A percentile compares a stretch with the other conserved stretches of the same genome.
Conservation (phyloP, 495 filamentous ascomycete species). For the Aspergillus carlsbadensis region DNA sequence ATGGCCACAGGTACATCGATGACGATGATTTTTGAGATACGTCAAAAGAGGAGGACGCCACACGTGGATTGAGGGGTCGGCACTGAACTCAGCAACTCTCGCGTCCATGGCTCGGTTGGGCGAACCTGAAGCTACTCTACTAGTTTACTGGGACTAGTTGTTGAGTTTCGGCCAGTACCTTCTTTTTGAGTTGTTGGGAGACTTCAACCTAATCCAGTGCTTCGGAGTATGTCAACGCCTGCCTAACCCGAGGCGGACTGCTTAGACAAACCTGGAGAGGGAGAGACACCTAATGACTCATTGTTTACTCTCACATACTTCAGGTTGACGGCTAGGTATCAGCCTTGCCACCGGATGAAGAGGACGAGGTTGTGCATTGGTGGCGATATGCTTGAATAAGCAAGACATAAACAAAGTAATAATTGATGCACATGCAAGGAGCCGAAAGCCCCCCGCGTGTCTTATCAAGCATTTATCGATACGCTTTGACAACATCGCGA, state of each 20-base stretch:
- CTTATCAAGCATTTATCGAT: slow-evolving; percentile 7
- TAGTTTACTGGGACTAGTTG: too few species aligned
- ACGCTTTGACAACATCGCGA: background rate
- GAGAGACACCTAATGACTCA: background rate
- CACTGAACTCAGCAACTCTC: too few species aligned
- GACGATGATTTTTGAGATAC: slow-evolving; percentile 15
- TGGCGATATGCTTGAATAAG: slow-evolving; percentile 5
- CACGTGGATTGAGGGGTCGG: slow-evolving; percentile 19
- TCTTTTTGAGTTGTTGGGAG: background rate
- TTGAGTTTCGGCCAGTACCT: background rate
- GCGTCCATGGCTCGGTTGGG: too few species aligned
- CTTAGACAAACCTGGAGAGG: background rate
- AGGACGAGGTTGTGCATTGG: background rate
- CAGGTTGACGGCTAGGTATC: background rate
- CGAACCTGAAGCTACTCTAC: too few species aligned
- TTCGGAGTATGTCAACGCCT: too few species aligned
- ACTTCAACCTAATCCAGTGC: background rate
- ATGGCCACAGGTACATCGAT: background rate
- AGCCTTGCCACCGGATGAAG: slow-evolving; percentile 6
- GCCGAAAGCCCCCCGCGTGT: background rate
- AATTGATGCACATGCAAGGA: slow-evolving; percentile 23
- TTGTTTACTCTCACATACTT: background rate
- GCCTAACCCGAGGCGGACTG: too few species aligned
- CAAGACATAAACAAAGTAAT: slow-evolving; percentile 14
- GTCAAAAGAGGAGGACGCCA: slow-evolving; percentile 10